Evolutionary conservation across 2,329 filamentous ascomycete species (phyloP).

Genomic region (Aspergillus sp.): DNA sequence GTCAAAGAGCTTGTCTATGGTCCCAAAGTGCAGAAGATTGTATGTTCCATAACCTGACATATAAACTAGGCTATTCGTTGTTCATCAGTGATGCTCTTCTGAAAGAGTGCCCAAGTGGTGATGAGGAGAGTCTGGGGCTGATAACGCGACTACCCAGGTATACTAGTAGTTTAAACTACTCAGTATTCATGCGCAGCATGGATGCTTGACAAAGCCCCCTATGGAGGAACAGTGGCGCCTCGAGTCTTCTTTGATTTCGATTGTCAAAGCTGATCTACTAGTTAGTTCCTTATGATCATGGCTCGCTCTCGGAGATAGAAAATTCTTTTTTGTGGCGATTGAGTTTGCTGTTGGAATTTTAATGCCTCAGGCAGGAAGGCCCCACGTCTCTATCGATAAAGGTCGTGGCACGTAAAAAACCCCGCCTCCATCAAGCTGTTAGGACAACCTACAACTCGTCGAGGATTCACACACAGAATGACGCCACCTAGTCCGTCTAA

Average conservation of each 20-base stretch:
- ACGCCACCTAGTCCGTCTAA: conserved; percentile 22
- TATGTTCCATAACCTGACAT: not conserved
- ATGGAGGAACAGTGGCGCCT: not conserved
- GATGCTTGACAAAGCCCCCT: not conserved
- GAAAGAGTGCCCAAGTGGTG: not conserved
- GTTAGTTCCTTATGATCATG: not conserved
- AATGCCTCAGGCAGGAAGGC: not conserved
- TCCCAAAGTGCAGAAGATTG: not conserved
- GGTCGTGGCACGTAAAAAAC: not conserved
- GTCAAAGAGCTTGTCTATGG: not conserved
- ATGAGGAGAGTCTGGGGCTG: not conserved
- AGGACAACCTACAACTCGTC: not conserved
- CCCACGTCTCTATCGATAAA: conserved; percentile 7
- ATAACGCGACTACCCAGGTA: too few relatives aligned
- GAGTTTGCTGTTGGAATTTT: not conserved
- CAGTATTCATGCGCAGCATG: not conserved
- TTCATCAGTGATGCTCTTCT: not conserved
- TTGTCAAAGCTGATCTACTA: not conserved
- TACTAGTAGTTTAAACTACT: too few relatives aligned
- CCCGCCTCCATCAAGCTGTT: conserved; percentile 1
- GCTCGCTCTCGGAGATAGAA: not conserved
- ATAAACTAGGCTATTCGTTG: not conserved
- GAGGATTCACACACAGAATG: conserved; percentile 24
- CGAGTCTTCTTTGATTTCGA: not conserved
- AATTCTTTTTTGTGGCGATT: not conserved